Evolutionary conservation across 805 yeast genomes (phyloP).

Genomic region (Yarrowia divulgata): DNA sequence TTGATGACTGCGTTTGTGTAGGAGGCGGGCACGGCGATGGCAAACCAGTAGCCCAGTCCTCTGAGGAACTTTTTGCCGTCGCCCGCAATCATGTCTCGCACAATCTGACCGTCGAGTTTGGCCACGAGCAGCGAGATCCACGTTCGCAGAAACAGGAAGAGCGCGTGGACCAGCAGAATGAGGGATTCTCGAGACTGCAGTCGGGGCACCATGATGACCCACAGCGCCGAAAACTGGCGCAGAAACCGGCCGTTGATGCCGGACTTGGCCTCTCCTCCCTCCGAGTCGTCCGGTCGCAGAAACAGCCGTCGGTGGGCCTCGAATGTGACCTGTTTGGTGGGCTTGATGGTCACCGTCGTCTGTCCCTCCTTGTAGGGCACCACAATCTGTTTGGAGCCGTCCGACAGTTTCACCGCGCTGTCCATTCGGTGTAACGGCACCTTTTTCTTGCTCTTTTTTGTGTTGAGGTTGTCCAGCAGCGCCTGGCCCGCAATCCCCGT

Average conservation of each 20-base stretch:
- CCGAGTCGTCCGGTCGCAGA: slow-evolving; percentile 41
- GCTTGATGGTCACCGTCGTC: slow-evolving; percentile 46
- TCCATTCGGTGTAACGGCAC: slow-evolving; percentile 43
- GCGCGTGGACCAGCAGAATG: slow-evolving; percentile 71
- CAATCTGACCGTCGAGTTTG: slow-evolving; percentile 89
- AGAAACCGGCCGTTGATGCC: slow-evolving; percentile 67
- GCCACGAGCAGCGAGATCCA: slow-evolving; percentile 88
- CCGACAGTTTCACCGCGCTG: slow-evolving; percentile 46
- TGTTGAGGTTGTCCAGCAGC: slow-evolving; percentile 18
- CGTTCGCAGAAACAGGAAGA: slow-evolving; percentile 79
- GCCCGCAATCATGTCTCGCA: slow-evolving; percentile 84
- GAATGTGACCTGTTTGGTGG: slow-evolving; percentile 47
- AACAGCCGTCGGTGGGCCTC: slow-evolving; percentile 49
- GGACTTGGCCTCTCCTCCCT: slow-evolving; percentile 42
- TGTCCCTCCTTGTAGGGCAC: slow-evolving; percentile 43
- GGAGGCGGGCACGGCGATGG: slow-evolving; percentile 91
- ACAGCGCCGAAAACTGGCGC: slow-evolving; percentile 74
- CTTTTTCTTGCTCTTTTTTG: slow-evolving; percentile 20
- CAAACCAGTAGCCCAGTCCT: slow-evolving; percentile 85
- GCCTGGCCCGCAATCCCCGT: slow-evolving; percentile 38
- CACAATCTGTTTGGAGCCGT: slow-evolving; percentile 47
- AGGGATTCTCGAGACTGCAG: slow-evolving; percentile 70
- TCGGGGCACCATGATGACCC: slow-evolving; percentile 83
- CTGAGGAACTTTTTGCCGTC: slow-evolving; percentile 74
- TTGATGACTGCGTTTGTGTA: slow-evolving; percentile 91